Evolutionary conservation across 495 filamentous ascomycete species (phyloP).

Genomic region (Neurospora sp.): DNA sequence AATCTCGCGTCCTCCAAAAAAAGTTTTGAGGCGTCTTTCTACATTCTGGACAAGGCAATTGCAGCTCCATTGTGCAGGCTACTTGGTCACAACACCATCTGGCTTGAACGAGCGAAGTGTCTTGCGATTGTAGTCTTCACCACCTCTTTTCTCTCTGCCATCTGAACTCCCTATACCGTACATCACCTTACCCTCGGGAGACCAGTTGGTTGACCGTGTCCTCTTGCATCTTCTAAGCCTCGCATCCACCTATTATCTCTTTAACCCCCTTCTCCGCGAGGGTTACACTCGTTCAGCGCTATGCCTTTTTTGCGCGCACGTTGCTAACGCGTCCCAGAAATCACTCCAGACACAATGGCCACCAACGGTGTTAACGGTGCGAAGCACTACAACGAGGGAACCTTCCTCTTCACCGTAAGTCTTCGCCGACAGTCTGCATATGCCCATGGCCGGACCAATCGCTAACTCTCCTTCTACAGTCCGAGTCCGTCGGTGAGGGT

Average conservation of each 20-base stretch:
- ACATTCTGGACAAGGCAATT: background rate
- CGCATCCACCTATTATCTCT: background rate
- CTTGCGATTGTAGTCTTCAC: background rate
- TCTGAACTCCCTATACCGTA: background rate
- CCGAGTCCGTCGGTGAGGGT: slow-evolving; percentile 96
- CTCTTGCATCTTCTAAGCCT: background rate
- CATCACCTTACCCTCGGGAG: background rate
- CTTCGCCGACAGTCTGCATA: background rate
- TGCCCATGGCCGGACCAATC: background rate
- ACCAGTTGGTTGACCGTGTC: background rate
- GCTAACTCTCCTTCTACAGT: slow-evolving; percentile 35
- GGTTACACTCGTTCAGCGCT: background rate
- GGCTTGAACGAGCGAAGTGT: background rate
- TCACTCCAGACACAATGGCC: slow-evolving; percentile 30
- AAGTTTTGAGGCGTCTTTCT: background rate
- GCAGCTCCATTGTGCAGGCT: background rate
- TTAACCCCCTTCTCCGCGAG: slow-evolving; percentile 11
- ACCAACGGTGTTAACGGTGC: slow-evolving; percentile 30
- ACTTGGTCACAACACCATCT: background rate
- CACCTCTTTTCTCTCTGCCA: background rate
- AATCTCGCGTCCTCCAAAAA: background rate
- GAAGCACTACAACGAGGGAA: slow-evolving; percentile 49
- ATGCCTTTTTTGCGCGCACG: background rate
- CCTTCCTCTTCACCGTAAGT: slow-evolving; percentile 89
- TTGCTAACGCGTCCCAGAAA: slow-evolving; percentile 54